These are phyloP conservation scores for Hygrophorus russula DNA, from an alignment of 768 basidiomycete genomes.

Conservation along the genomic window DNA sequence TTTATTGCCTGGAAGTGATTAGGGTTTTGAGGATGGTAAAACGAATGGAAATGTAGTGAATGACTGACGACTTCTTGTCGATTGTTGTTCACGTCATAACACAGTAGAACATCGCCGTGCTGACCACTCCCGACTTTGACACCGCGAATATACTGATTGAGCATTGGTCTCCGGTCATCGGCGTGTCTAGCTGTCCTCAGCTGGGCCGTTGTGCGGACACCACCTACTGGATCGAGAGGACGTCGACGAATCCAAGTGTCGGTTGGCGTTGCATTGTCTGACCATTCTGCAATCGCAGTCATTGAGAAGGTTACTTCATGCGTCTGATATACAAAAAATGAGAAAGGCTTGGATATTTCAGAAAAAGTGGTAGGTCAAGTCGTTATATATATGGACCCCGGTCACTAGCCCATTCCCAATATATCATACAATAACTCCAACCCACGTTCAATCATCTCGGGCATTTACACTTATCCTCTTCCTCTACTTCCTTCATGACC, in stretches of 20 bases:
- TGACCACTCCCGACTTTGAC: slow-evolving; percentile 76
- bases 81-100: slow-evolving; percentile 25
- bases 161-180: slow-evolving; percentile 32
- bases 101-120: slow-evolving; percentile 83
- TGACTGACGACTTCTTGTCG: slow-evolving; percentile 5
- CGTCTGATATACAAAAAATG: slow-evolving; percentile 12
- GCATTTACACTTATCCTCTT: slow-evolving; percentile 36
- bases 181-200: slow-evolving; percentile 23
- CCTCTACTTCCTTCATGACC: slow-evolving; percentile 37
- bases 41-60: not conserved
- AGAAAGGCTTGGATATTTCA: slow-evolving; percentile 9
- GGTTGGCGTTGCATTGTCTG: slow-evolving; percentile 8
- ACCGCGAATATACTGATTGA: slow-evolving; percentile 79
- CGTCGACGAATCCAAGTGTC: slow-evolving; percentile 6
- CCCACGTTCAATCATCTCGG: slow-evolving; percentile 2
- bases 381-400: slow-evolving; percentile 14
- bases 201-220: slow-evolving; percentile 39
- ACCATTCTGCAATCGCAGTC: slow-evolving; percentile 13
- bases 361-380: not conserved
- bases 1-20: slow-evolving; percentile 58
- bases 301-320: slow-evolving; percentile 16
- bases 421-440: not conserved
- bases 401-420: slow-evolving; percentile 11
- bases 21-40: not conserved
- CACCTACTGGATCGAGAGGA: slow-evolving; percentile 28